A percentile compares a stretch with the other conserved stretches of the same genome.
Conservation (phyloP, 345 rosid species). For the Balakata baccata region DNA sequence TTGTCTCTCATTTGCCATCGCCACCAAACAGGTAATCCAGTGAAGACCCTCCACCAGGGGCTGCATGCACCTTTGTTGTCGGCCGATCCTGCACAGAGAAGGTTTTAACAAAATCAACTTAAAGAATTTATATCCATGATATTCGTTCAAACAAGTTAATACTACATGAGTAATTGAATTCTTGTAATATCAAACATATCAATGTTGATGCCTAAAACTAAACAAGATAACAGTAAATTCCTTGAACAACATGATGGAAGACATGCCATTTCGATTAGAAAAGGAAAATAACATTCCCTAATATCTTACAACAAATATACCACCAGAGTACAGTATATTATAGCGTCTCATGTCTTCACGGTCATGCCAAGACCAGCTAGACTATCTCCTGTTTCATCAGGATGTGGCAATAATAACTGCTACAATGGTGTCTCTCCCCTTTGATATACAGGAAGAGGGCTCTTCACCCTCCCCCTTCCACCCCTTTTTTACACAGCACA, state of each 20-base stretch:
- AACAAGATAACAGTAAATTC: neutral
- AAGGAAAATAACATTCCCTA: neutral
- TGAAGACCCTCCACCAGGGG: constrained; percentile 29
- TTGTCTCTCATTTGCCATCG: neutral
- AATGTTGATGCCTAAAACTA: neutral
- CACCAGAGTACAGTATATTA: neutral
- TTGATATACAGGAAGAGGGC: neutral
- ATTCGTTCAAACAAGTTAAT: neutral
- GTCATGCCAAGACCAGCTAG: neutral
- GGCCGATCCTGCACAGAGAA: constrained; percentile 19
- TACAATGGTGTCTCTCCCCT: neutral
- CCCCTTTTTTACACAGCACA: neutral
- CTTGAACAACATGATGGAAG: neutral
- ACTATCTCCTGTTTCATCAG: neutral
- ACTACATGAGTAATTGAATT: neutral
- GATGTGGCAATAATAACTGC: neutral
- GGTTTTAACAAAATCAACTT: neutral
- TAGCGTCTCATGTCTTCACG: neutral
- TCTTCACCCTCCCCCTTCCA: neutral
- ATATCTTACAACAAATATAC: neutral
- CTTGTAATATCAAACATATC: neutral
- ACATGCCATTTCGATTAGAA: neutral
- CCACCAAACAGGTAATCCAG: constrained; percentile 24
- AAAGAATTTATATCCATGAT: neutral
- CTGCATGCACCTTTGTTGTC: constrained; percentile 27